Conservation (phyloP, 2,329 filamentous ascomycete genomes). For the Claviceps lovelessii region DNA sequence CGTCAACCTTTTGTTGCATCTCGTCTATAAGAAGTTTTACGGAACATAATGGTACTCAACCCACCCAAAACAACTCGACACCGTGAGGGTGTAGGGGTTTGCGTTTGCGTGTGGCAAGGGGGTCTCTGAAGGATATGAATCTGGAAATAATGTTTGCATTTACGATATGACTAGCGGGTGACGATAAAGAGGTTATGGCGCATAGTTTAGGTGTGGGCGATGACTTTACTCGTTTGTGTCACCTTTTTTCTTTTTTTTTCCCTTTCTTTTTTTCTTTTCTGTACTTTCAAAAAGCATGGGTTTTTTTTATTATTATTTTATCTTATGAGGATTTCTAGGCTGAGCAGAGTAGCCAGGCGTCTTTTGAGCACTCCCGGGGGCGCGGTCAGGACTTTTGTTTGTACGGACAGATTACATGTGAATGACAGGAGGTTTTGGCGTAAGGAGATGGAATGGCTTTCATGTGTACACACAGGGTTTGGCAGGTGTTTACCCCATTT, state of each 20-base stretch:
- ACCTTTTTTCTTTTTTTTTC: not conserved
- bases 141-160: not conserved
- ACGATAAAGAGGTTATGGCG: not conserved
- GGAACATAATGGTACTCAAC: conserved; percentile 30
- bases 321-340: not conserved
- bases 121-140: not conserved
- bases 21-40: conserved; percentile 99
- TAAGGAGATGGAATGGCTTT: not conserved
- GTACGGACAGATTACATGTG: not conserved
- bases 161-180: not conserved
- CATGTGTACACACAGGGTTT: not conserved
- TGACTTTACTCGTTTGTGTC: not conserved
- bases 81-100: not conserved
- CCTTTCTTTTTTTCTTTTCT: not conserved
- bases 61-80: not conserved
- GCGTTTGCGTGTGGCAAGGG: not conserved
- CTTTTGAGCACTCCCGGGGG: not conserved
- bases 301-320: not conserved
- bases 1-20: conserved; percentile 89
- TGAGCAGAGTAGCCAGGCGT: not conserved
- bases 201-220: conserved; percentile 2
- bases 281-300: not conserved
- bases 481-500: not conserved
- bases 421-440: not conserved
- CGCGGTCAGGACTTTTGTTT: not conserved